Conservation (phyloP, 345 rosid genomes). For the Physaria fendleri region DNA sequence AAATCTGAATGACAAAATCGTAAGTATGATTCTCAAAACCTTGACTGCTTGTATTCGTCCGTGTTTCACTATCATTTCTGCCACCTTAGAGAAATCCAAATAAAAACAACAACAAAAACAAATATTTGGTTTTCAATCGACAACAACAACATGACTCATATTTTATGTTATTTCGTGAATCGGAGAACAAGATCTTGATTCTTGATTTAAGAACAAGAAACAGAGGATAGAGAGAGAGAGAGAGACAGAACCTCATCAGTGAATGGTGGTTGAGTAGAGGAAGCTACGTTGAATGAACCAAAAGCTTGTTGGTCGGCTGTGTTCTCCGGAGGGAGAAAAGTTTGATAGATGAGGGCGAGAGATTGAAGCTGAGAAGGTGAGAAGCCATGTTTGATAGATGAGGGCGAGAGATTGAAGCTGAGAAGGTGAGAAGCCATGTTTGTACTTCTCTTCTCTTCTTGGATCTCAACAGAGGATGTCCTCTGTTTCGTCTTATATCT, state of each 20-base stretch:
- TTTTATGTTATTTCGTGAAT: neutral
- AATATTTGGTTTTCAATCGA: neutral
- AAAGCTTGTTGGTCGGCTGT: constrained; percentile 7
- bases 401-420: constrained; percentile 62
- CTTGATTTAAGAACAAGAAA: neutral
- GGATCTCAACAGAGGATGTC: constrained; percentile 54
- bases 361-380: constrained; percentile 54
- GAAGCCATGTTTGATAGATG: constrained; percentile 64
- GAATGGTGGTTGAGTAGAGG: constrained; percentile 52
- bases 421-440: constrained; percentile 59
- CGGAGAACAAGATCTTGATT: neutral
- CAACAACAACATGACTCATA: neutral
- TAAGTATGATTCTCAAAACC: constrained; percentile 36
- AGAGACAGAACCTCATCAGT: constrained; percentile 50
- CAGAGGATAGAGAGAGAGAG: neutral
- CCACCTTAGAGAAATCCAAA: constrained; percentile 26
- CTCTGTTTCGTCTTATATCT: constrained; percentile 21
- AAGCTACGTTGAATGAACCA: constrained; percentile 37
- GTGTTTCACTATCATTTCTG: constrained; percentile 47
- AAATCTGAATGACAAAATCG: constrained; percentile 50
- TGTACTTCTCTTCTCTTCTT: constrained; percentile 28
- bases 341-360: constrained; percentile 50
- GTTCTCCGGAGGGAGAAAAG: constrained; percentile 47
- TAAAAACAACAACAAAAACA: neutral
- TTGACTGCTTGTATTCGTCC: constrained; percentile 33